Percentiles rank a stretch among this genome's conserved stretches.
phyloP scores from a whole-genome alignment of 2,329 filamentous ascomycete species.

The Alternaria brassicicola region DNA sequence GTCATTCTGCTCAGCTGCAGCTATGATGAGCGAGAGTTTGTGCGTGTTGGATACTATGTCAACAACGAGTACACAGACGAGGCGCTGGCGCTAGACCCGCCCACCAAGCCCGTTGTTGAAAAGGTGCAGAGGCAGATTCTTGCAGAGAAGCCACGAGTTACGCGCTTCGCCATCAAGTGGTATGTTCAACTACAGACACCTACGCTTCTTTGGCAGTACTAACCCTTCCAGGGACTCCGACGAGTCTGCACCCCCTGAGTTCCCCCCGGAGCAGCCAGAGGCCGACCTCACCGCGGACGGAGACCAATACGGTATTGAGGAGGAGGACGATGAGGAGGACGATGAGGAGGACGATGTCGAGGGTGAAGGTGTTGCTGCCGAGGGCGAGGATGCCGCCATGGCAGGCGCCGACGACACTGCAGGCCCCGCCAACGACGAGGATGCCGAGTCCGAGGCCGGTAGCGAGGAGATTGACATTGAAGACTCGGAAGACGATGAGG shows the following conservation, averaged over 20 bases:
- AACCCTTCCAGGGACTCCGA: conserved; percentile 83
- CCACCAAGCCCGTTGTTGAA: conserved; percentile 89
- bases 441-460: conserved; percentile 72
- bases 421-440: conserved; percentile 63
- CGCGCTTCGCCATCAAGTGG: conserved; percentile 98
- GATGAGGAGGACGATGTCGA: conserved; percentile 63
- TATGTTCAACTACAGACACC: conserved; percentile 53
- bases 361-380: conserved; percentile 57
- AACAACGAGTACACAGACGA: conserved; percentile 99
- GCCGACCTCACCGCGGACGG: conserved; percentile 85
- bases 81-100: conserved; percentile 86
- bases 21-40: conserved; percentile 95
- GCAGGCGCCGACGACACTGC: conserved; percentile 67
- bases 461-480: conserved; percentile 81
- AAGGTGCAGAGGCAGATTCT: conserved; percentile 91
- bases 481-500: conserved; percentile 74
- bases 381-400: conserved; percentile 76
- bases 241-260: conserved; percentile 92
- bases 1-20: conserved; percentile 95
- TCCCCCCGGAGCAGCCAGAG: conserved; percentile 95
- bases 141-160: conserved; percentile 96
- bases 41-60: conserved; percentile 98
- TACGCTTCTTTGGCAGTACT: conserved; percentile 16
- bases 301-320: conserved; percentile 85
- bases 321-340: conserved; percentile 72